A percentile compares a stretch with the other conserved stretches of the same genome.
Evolutionary conservation across 768 basidiomycete species (phyloP).

Genomic region (Mycena galericulata): DNA sequence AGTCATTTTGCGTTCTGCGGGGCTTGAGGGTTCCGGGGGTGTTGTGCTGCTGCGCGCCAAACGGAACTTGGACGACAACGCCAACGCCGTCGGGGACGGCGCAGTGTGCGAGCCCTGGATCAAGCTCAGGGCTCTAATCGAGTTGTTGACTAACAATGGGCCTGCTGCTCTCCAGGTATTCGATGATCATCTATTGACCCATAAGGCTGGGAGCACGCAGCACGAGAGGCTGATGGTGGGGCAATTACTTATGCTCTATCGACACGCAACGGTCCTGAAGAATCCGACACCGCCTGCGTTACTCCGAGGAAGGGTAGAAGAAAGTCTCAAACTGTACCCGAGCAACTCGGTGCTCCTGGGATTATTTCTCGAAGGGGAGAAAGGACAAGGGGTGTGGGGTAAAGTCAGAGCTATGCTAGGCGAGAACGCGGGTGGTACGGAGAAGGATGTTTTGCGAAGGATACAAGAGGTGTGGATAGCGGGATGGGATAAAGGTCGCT

Average conservation of each 20-base stretch:
- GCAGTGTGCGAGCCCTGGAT: constrained; percentile 71
- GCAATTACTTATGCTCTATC: constrained; percentile 70
- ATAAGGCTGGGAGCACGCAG: constrained; percentile 38
- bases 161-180: constrained; percentile 57
- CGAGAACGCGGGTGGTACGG: constrained; percentile 52
- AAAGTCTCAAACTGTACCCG: constrained; percentile 69
- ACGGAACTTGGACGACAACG: constrained; percentile 68
- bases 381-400: constrained; percentile 85
- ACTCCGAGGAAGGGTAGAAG: constrained; percentile 67
- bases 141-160: constrained; percentile 64
- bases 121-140: constrained; percentile 72
- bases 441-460: constrained; percentile 70
- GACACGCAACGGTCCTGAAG: constrained; percentile 64
- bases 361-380: constrained; percentile 81
- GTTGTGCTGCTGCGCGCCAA: constrained; percentile 73
- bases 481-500: constrained; percentile 81
- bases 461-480: constrained; percentile 82
- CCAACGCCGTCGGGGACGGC: constrained; percentile 55
- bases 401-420: constrained; percentile 69
- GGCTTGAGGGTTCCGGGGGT: constrained; percentile 63
- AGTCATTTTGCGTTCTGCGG: constrained; percentile 66
- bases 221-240: constrained; percentile 71
- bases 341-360: constrained; percentile 80
- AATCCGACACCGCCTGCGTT: constrained; percentile 68
- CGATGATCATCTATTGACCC: constrained; percentile 46